A percentile compares a stretch with the other conserved stretches of the same genome.
Evolutionary conservation across 176 grass and related monocot species (phyloP).

Genomic region (Rhipidocladum racemiflorum): DNA sequence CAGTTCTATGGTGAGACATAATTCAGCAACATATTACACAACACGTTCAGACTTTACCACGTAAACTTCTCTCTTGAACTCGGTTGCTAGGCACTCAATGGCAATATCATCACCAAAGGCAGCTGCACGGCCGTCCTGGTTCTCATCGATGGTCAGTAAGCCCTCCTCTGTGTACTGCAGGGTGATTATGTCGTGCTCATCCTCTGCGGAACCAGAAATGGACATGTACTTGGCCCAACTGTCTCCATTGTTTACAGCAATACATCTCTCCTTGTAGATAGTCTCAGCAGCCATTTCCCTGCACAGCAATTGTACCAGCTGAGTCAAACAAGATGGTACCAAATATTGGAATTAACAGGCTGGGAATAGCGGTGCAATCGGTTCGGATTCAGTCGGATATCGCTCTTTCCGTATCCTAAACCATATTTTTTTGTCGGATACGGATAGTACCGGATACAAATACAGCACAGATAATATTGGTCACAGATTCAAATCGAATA

Average conservation of each 20-base stretch:
- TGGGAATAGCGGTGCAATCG: no score
- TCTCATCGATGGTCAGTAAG: slow-evolving; percentile 80
- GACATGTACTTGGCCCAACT: slow-evolving; percentile 97
- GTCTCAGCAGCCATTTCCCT: slow-evolving; percentile 85
- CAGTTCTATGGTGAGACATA: background rate
- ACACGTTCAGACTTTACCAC: slow-evolving; percentile 52
- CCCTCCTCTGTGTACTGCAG: slow-evolving; percentile 96
- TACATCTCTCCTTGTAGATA: slow-evolving; percentile 89
- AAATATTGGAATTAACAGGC: background rate
- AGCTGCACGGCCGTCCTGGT: slow-evolving; percentile 70
- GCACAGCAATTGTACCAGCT: slow-evolving; percentile 16
- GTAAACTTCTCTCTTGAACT: slow-evolving; percentile 88
- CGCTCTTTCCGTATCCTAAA: no score
- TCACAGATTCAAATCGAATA: no score
- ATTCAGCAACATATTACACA: background rate
- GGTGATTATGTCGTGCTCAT: slow-evolving; percentile 90
- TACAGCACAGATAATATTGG: no score
- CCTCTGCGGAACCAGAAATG: slow-evolving; percentile 76
- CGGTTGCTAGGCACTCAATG: slow-evolving; percentile 87
- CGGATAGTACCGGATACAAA: no score
- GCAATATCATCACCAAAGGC: slow-evolving; percentile 97
- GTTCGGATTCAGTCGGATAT: no score
- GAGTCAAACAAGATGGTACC: background rate
- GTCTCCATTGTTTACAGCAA: slow-evolving; percentile 54
- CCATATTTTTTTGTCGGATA: no score